phyloP scores from a whole-genome alignment of 495 filamentous ascomycete genomes.

The Podospora bellae-mahoneyi region DNA sequence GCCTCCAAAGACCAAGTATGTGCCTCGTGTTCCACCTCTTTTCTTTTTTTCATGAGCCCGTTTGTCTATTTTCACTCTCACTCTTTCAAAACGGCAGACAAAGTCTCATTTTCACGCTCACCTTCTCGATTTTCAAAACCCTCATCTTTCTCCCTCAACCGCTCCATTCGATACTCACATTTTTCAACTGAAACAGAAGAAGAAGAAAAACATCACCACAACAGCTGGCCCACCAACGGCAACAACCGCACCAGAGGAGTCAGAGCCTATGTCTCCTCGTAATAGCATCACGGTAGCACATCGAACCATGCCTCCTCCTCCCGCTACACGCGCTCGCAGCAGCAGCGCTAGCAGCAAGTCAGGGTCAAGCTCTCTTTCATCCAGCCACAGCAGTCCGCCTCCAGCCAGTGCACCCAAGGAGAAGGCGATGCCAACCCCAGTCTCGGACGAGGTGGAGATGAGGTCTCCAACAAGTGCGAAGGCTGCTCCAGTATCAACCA shows the following conservation, averaged over 20 bases:
- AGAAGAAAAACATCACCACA: background rate
- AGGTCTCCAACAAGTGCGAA: background rate
- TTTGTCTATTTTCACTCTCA: constrained; percentile 2
- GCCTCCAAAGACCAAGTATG: constrained; percentile 4
- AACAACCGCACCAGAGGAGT: background rate
- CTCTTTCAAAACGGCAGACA: background rate
- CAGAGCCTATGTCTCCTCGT: constrained; percentile 8
- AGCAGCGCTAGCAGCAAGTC: background rate
- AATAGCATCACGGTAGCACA: constrained; percentile 24
- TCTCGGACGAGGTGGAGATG: background rate
- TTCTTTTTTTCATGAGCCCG: background rate
- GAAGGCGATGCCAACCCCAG: background rate
- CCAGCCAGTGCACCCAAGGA: background rate
- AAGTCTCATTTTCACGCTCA: background rate
- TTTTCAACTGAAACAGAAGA: background rate
- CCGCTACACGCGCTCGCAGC: background rate
- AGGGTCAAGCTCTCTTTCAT: constrained; percentile 3
- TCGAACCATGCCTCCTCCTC: constrained; percentile 8
- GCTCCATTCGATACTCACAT: background rate
- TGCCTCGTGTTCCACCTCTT: background rate
- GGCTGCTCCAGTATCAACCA: background rate
- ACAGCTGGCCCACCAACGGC: background rate
- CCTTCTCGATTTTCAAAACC: background rate
- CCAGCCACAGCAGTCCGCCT: constrained; percentile 12
- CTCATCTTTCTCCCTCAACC: constrained; percentile 1